phyloP scores from a whole-genome alignment of 2,329 filamentous ascomycete genomes.

The Dactylonectria estremocensis region DNA sequence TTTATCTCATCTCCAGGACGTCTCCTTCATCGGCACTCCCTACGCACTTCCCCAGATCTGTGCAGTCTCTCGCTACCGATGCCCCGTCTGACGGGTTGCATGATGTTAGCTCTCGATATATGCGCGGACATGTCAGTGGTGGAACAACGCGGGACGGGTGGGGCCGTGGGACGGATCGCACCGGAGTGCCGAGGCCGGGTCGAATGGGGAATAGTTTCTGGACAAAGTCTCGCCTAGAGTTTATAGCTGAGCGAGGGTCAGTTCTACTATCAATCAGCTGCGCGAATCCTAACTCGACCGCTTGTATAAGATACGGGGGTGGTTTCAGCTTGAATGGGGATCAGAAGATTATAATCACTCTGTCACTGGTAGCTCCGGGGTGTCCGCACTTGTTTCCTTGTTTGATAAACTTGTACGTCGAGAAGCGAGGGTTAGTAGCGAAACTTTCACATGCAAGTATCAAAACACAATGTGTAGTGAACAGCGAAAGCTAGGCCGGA shows the following conservation, averaged over 20 bases:
- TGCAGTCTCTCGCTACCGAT: neutral
- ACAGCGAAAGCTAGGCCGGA: no score
- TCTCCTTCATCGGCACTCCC: neutral
- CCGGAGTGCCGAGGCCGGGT: constrained; percentile 4
- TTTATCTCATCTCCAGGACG: neutral
- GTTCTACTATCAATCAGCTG: neutral
- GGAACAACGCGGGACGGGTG: constrained; percentile 23
- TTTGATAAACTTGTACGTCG: no score
- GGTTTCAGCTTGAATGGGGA: neutral
- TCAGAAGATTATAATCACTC: neutral
- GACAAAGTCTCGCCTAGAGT: neutral
- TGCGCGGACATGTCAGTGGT: constrained; percentile 25
- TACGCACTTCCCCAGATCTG: constrained; percentile 14
- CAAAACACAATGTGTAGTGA: no score
- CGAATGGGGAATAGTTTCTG: constrained; percentile 13
- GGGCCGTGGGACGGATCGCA: constrained; percentile 5
- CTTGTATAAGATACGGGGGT: neutral
- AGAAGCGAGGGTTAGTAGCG: no score
- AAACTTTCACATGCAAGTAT: no score
- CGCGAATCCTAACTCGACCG: constrained; percentile 12
- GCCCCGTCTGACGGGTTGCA: neutral
- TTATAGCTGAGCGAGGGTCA: neutral
- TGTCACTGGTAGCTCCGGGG: neutral
- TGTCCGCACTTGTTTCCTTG: no score
- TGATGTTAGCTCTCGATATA: constrained; percentile 1